phyloP scores from a whole-genome alignment of 2,329 filamentous ascomycete genomes.

The Chaetothyriales sp. region DNA sequence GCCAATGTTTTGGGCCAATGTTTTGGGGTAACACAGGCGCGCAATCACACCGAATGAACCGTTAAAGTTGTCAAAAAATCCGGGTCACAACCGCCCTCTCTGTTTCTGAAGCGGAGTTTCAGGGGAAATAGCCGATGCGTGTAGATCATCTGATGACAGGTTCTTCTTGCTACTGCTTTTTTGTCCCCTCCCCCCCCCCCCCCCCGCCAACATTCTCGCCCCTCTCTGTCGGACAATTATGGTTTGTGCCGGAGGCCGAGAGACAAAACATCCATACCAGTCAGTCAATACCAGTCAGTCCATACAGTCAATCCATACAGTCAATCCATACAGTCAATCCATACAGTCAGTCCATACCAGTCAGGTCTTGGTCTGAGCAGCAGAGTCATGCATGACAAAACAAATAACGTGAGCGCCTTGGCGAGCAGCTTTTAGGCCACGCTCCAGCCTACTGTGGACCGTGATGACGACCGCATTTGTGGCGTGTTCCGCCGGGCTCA shows the following conservation, averaged over 20 bases:
- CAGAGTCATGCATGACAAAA: not conserved
- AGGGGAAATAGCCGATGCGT: too few relatives aligned
- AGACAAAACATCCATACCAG: not conserved
- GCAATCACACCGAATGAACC: too few relatives aligned
- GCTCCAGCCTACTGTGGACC: not conserved
- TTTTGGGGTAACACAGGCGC: too few relatives aligned
- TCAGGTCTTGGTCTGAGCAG: too few relatives aligned
- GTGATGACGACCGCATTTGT: too few relatives aligned
- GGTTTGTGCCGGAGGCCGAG: not conserved
- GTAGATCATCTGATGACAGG: too few relatives aligned
- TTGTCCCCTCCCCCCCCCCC: too few relatives aligned
- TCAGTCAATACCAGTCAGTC: not conserved
- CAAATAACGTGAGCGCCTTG: not conserved
- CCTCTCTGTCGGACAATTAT: not conserved
- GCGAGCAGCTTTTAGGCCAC: not conserved
- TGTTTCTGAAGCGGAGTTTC: too few relatives aligned
- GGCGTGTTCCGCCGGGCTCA: not conserved
- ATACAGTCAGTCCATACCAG: not conserved
- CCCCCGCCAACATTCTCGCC: not conserved
- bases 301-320: not conserved
- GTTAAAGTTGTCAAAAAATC: too few relatives aligned
- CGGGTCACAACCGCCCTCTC: too few relatives aligned
- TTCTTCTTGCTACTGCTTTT: not conserved
- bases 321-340: not conserved
- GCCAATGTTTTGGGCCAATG: too few relatives aligned